phyloP scores from a whole-genome alignment of 164 flowering plant species.

The Dillenia suffruticosa region DNA sequence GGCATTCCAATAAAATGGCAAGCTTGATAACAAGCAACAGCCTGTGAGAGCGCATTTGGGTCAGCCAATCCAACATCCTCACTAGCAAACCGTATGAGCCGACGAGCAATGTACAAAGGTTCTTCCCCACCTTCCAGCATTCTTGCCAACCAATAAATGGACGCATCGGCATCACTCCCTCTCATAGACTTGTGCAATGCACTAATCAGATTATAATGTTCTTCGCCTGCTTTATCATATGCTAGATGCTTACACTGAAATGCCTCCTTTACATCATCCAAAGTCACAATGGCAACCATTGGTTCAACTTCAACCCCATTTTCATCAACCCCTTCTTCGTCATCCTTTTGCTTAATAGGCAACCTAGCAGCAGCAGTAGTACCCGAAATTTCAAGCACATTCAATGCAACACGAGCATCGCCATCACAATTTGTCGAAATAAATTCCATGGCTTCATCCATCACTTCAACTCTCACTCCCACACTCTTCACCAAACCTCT shows the following conservation, averaged over 20 bases:
- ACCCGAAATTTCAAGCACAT: conserved; percentile 70
- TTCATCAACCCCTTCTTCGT: neutral
- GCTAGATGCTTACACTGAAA: conserved; percentile 73
- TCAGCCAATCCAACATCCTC: conserved; percentile 94
- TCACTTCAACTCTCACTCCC: conserved; percentile 22
- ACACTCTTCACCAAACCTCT: conserved; percentile 47
- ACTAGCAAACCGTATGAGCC: conserved; percentile 70
- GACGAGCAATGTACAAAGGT: conserved; percentile 77
- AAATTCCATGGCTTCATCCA: conserved; percentile 43
- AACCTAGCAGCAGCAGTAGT: conserved; percentile 49
- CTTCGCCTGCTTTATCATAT: conserved; percentile 75
- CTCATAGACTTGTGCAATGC: conserved; percentile 91
- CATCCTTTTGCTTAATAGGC: neutral
- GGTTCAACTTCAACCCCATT: conserved; percentile 7
- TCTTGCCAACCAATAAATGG: conserved; percentile 86
- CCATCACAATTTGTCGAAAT: conserved; percentile 66
- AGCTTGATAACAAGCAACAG: conserved; percentile 85
- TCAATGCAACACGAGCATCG: conserved; percentile 87
- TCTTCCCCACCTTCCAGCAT: conserved; percentile 92
- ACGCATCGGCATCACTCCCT: conserved; percentile 75
- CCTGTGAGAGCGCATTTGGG: conserved; percentile 59
- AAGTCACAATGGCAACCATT: conserved; percentile 14
- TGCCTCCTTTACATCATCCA: conserved; percentile 73
- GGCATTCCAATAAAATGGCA: conserved; percentile 94
- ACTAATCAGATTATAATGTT: conserved; percentile 80